These are phyloP conservation scores for Myxozyma lipomycoides DNA, from an alignment of 805 yeast species.

Conservation along the genomic window DNA sequence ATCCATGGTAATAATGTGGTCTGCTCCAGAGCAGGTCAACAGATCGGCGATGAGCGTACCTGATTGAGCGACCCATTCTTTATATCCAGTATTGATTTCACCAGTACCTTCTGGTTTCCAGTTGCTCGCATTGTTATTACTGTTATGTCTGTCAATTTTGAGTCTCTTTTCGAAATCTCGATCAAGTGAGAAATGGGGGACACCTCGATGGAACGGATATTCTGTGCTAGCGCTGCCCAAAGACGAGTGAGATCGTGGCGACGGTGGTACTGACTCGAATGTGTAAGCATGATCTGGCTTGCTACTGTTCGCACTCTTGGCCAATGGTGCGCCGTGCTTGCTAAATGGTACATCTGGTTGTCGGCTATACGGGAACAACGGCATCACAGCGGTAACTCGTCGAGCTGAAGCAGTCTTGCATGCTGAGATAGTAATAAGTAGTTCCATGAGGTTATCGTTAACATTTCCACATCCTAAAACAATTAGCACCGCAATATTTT, in stretches of 20 bases:
- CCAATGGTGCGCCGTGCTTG: slow-evolving; percentile 67
- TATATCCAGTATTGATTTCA: slow-evolving; percentile 60
- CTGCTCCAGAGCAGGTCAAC: slow-evolving; percentile 89
- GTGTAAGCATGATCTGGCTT: slow-evolving; percentile 35
- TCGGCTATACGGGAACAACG: slow-evolving; percentile 90
- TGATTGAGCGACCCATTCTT: slow-evolving; percentile 92
- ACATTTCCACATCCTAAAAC: slow-evolving; percentile 71
- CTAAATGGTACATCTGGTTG: slow-evolving; percentile 92
- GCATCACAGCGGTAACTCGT: slow-evolving; percentile 85
- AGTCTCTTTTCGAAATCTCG: slow-evolving; percentile 17
- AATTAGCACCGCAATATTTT: not conserved
- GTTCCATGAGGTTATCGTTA: slow-evolving; percentile 79
- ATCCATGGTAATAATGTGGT: slow-evolving; percentile 96
- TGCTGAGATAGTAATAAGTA: slow-evolving; percentile 81
- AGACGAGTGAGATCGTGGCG: slow-evolving; percentile 23
- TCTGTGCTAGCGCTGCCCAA: not conserved
- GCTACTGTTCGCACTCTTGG: slow-evolving; percentile 34
- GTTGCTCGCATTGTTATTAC: not conserved
- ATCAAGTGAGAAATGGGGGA: slow-evolving; percentile 9
- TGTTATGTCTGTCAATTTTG: not conserved
- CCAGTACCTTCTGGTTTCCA: slow-evolving; percentile 24
- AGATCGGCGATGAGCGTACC: slow-evolving; percentile 84
- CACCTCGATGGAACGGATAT: slow-evolving; percentile 9
- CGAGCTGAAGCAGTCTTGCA: slow-evolving; percentile 88
- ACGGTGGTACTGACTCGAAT: slow-evolving; percentile 48